Base-by-base conservation (phyloP, 192 early-diverging fungal species). In the Mortierella hygrophila region DNA sequence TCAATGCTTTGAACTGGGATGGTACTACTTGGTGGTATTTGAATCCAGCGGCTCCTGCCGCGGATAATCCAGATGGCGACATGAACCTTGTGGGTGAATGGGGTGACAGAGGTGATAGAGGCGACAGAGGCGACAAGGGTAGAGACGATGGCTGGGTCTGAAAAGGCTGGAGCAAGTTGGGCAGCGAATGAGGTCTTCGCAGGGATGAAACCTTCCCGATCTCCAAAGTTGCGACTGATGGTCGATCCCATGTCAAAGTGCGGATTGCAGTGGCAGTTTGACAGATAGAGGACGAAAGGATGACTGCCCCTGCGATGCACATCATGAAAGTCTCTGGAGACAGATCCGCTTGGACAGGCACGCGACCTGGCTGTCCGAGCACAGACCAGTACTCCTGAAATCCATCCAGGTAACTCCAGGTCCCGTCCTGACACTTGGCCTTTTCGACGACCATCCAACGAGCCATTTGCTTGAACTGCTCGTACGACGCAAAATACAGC, bases 401-500 rank as follows among this genome's bases (percentile, higher is more conserved):
- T 42, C 49, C 54, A 18, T 23, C 21, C 42, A 68, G 52, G 21
- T 52, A 42, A n/a, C 71, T 29, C 74, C 29, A 38, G 16, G n/a
- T 42, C 4, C 29, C 42, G 44, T 55, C 57, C 13, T 37, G 47
- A 5, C 23, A 40, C 11, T 49, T 60, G 13, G 54, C 42, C 20
- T 60, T 77, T 52, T 37, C 23, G 44, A 57, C 26, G 70, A 72
- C 41, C 8, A 78, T 75, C 65, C 49, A 70, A 7, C 82, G 47
- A 9, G 82, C 77, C 47, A 79, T 41, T 47, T 79, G 77, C 46
- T 84, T 84, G 32, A 78, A 47, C 13, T 84, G 82, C 55, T 84
- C 82, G 11, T 84, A 84, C 4, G 82, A 76, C 13, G 82, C 82
- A 75, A 84, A 84, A 63, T 84, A 84, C 21, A 84, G 38, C 77